Evolutionary conservation across 2,329 filamentous ascomycete species (phyloP).

Genomic region (Aspergillus glaucus): DNA sequence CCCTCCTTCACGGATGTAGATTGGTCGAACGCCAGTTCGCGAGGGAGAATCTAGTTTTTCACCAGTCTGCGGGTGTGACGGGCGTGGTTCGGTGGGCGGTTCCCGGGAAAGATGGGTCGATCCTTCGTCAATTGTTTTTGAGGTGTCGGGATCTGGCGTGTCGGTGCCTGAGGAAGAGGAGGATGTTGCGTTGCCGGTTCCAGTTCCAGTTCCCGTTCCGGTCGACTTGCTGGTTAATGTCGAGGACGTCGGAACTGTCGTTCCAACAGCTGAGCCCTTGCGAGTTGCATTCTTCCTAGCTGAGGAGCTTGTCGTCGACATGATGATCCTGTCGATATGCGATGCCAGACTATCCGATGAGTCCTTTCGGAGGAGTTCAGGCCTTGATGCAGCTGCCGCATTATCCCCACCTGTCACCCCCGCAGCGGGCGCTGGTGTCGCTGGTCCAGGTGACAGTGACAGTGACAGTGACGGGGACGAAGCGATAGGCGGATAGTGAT

Average conservation of each 20-base stretch:
- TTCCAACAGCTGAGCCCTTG: conserved; percentile 20
- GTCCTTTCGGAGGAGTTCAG: conserved; percentile 25
- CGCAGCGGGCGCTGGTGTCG: background rate
- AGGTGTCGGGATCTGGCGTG: too few species aligned
- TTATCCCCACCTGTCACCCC: background rate
- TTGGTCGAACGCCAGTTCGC: conserved; percentile 42
- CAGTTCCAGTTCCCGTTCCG: background rate
- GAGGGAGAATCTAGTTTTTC: background rate
- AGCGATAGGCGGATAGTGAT: conserved; percentile 26
- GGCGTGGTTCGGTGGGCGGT: too few species aligned
- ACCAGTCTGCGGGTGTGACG: too few species aligned
- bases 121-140: too few species aligned
- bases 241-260: conserved; percentile 33
- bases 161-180: too few species aligned
- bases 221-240: conserved; percentile 25
- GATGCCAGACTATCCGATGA: conserved; percentile 36
- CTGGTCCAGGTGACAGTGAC: conserved; percentile 8
- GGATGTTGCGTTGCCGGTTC: background rate
- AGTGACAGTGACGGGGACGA: conserved; percentile 5
- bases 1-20: conserved; percentile 93
- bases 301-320: conserved; percentile 32
- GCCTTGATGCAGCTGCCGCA: conserved; percentile 8
- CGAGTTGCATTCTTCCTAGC: conserved; percentile 20
- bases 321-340: conserved; percentile 34
- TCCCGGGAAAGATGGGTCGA: too few species aligned